A percentile compares a stretch with the other conserved stretches of the same genome.
Conservation (phyloP, 2,329 filamentous ascomycete species). For the Aspergillus caelatus region DNA sequence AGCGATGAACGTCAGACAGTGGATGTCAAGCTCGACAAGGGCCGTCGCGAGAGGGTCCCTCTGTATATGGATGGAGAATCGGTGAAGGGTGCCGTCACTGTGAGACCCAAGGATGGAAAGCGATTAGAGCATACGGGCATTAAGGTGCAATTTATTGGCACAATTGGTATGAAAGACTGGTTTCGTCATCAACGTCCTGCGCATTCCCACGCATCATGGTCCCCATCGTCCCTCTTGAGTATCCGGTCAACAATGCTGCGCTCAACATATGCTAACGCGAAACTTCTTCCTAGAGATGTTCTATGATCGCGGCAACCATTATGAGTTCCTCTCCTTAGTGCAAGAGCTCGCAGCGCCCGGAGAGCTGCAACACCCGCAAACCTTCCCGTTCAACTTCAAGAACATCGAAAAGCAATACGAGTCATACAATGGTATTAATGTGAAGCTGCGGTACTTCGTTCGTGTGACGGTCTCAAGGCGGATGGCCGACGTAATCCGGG, state of each 20-base stretch:
- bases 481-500: slow-evolving; percentile 97
- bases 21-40: slow-evolving; percentile 98
- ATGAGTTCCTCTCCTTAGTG: slow-evolving; percentile 96
- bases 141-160: slow-evolving; percentile 99
- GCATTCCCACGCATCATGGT: neutral
- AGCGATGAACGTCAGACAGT: slow-evolving; percentile 92
- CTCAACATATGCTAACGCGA: neutral
- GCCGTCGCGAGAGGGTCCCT: slow-evolving; percentile 92
- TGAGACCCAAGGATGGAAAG: slow-evolving; percentile 97
- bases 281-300: slow-evolving; percentile 85
- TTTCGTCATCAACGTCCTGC: neutral
- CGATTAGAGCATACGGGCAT: slow-evolving; percentile 96
- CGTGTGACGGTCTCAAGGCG: slow-evolving; percentile 93
- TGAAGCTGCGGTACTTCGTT: slow-evolving; percentile 97
- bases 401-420: slow-evolving; percentile 99
- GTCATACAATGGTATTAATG: slow-evolving; percentile 99
- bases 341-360: slow-evolving; percentile 96
- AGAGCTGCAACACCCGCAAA: slow-evolving; percentile 97
- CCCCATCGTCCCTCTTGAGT: neutral
- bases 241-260: neutral
- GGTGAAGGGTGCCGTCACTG: slow-evolving; percentile 92
- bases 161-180: slow-evolving; percentile 69
- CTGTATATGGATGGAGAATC: slow-evolving; percentile 98
- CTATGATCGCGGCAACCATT: slow-evolving; percentile 98
- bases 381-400: slow-evolving; percentile 99